These are phyloP conservation scores for Escovopsis sp. DNA, from an alignment of 2,329 filamentous ascomycete species.

Conservation along the genomic window DNA sequence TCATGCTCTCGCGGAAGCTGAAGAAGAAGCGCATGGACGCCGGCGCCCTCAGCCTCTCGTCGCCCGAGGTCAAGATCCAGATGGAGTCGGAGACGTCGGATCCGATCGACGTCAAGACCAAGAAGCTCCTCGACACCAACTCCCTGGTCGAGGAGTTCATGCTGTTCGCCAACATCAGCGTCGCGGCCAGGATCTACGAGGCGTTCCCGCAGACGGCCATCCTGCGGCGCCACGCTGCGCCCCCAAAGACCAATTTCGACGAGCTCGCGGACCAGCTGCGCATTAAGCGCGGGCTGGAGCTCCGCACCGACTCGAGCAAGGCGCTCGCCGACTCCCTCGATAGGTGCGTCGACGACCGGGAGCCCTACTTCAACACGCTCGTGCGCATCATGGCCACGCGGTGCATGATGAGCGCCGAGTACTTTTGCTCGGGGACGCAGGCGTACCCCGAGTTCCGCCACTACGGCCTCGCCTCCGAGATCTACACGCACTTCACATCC, in stretches of 20 bases:
- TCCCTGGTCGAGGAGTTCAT: conserved; percentile 98
- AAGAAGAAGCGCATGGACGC: conserved; percentile 94
- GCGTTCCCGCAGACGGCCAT: conserved; percentile 92
- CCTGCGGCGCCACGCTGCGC: conserved; percentile 78
- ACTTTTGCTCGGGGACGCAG: conserved; percentile 90
- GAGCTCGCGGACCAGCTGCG: conserved; percentile 83
- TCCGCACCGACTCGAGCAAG: conserved; percentile 74
- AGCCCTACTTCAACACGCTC: conserved; percentile 97
- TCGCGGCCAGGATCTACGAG: conserved; percentile 78
- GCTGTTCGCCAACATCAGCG: conserved; percentile 93
- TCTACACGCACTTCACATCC: conserved; percentile 97
- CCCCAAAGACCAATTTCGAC: conserved; percentile 93
- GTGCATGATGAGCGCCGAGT: conserved; percentile 98
- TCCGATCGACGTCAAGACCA: conserved; percentile 91
- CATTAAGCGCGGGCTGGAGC: conserved; percentile 66
- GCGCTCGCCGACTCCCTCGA: conserved; percentile 92
- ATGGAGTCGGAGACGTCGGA: conserved; percentile 92
- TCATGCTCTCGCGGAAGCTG: conserved; percentile 82
- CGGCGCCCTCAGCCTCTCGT: conserved; percentile 85
- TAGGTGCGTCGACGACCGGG: conserved; percentile 57
- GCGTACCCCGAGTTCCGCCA: conserved; percentile 90
- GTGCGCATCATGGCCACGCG: conserved; percentile 94
- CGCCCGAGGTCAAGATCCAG: conserved; percentile 94
- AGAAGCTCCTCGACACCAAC: conserved; percentile 87
- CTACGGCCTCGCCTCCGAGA: conserved; percentile 89